Evolutionary conservation across 495 filamentous ascomycete genomes (phyloP), one percentile per base, ranked within the genome.

Genomic region (Penicillium dipodomyicola): DNA sequence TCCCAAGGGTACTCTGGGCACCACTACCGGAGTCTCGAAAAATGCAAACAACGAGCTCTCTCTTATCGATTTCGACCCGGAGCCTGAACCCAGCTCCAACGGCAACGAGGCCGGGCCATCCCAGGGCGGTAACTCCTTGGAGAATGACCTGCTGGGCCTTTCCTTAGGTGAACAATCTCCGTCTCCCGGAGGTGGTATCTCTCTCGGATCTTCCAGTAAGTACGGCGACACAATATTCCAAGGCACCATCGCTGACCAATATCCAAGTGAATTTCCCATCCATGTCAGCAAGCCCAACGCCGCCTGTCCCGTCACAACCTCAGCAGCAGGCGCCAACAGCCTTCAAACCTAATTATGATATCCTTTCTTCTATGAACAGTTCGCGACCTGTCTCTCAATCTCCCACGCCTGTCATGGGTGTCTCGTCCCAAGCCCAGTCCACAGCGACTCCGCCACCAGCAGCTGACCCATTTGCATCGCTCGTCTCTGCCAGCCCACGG

Each of bases 31-130:
- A 0, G 85, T 89, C 7, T 82, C 82, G 12, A 89, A 87, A 65
- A 89, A 86, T 58, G 82, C 87, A 10, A 84, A 87, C 53, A 91
- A 90, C 59, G 93, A 97, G 70, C 76, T 96, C 22, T 97, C 92
- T 8, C 76, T 98, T 57, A 97, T 98, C 56, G 95, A 98, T 65
- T 89, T 98, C 62, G 84, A 89, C 48, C 75, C 79, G 5, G 87
- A 89, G 64, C 67, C 84, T 14, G 87, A 90, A 64, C 68, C 84
- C 1, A 72, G 59, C 45, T 57, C 74, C 8, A 77, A 74, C 56
- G 74, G 72, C 25, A 82, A 83, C 48, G 80, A 79, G 37, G 59
- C 75, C 1, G 61, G 58, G 19, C 69, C 68, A 51, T 68, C 75
- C 8, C 62, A 66, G 40, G 69, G 67, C 45, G 61, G 67, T 22